Conservation (phyloP, 2,329 filamentous ascomycete genomes). For the Plenodomus tracheiphilus region DNA sequence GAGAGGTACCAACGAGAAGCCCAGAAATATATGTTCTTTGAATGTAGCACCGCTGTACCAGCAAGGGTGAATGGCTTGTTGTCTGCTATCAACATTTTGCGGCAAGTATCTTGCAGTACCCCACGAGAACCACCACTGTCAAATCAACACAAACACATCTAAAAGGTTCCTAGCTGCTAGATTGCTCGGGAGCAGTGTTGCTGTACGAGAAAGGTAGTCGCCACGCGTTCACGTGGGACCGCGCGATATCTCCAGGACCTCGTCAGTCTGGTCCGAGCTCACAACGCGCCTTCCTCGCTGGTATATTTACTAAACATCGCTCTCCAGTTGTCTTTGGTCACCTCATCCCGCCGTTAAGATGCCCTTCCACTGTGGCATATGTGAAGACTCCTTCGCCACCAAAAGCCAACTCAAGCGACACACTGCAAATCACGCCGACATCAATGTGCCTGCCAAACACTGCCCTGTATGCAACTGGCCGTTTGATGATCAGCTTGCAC, state of each 20-base stretch:
- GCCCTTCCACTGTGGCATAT: conserved; percentile 20
- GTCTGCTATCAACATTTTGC: no score
- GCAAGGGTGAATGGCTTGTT: no score
- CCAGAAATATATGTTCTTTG: no score
- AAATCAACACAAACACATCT: background rate
- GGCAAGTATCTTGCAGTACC: no score
- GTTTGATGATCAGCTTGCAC: conserved; percentile 22
- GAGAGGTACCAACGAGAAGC: no score
- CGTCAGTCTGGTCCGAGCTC: background rate
- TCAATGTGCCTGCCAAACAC: background rate
- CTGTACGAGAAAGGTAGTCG: no score
- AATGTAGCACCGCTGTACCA: no score
- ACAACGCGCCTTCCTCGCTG: background rate
- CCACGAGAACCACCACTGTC: no score
- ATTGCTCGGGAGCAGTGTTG: no score
- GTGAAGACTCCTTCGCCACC: conserved; percentile 16
- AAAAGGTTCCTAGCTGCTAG: no score
- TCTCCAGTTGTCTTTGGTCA: background rate
- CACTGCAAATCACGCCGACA: conserved; percentile 14
- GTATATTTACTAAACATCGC: background rate
- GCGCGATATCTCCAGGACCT: background rate
- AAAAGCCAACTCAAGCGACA: conserved; percentile 17
- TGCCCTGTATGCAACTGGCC: conserved; percentile 18
- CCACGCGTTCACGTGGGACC: no score
- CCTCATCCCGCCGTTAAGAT: background rate